A percentile compares a stretch with the other conserved stretches of the same genome.
phyloP scores from a whole-genome alignment of 345 rosid species.

The Boechera stricta region DNA sequence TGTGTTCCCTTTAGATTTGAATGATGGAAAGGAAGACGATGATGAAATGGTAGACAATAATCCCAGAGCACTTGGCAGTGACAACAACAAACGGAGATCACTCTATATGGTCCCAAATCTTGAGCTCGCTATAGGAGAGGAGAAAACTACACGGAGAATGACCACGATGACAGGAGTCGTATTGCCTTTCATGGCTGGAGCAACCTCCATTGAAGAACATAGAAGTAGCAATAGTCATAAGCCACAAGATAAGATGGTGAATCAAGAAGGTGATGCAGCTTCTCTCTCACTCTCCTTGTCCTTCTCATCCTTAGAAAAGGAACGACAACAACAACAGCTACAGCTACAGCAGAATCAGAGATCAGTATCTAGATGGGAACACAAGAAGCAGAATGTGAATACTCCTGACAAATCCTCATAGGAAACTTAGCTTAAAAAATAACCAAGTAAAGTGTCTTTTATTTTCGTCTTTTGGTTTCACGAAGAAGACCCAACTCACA shows the following conservation, averaged over 20 bases:
- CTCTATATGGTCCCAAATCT: conserved; percentile 63
- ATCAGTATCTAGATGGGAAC: conserved; percentile 49
- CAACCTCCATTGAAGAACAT: conserved; percentile 41
- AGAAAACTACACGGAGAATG: conserved; percentile 43
- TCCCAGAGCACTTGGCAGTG: conserved; percentile 47
- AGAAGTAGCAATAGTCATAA: conserved; percentile 48
- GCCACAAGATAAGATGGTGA: conserved; percentile 43
- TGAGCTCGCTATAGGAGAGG: conserved; percentile 81
- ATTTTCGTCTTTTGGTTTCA: neutral
- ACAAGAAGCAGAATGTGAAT: conserved; percentile 69
- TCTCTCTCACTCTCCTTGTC: conserved; percentile 86
- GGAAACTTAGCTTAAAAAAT: neutral
- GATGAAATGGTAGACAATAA: conserved; percentile 47
- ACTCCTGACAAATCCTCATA: conserved; percentile 57
- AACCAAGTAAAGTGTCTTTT: neutral
- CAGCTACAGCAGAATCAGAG: conserved; percentile 10
- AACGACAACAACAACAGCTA: conserved; percentile 46
- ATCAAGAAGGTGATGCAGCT: conserved; percentile 49
- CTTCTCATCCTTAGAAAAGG: conserved; percentile 65
- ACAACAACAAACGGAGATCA: conserved; percentile 37
- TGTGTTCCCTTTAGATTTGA: conserved; percentile 70
- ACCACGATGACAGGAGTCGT: conserved; percentile 48
- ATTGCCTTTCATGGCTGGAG: conserved; percentile 53
- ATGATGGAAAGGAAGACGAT: conserved; percentile 46
- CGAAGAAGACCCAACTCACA: conserved; percentile 13